These are phyloP conservation scores for Apophysomyces variabilis DNA, from an alignment of 371 early-diverging fungal species.

Conservation along the genomic window DNA sequence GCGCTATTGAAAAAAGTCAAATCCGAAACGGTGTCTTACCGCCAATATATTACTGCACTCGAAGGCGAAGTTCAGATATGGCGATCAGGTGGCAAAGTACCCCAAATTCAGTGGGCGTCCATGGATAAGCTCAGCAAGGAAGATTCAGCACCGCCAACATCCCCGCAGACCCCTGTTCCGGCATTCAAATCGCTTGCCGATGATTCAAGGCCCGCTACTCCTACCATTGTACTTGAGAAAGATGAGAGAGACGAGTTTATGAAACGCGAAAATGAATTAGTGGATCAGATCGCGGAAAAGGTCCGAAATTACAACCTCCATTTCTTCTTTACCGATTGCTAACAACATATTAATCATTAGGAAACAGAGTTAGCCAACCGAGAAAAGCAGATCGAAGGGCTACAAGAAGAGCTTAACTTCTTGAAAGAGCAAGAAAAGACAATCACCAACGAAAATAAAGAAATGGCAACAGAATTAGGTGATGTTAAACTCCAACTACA, in stretches of 20 bases:
- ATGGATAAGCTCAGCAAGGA: slow-evolving; percentile 69
- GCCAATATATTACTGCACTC: slow-evolving; percentile 80
- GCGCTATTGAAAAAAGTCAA: slow-evolving; percentile 88
- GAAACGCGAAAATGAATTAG: slow-evolving; percentile 92
- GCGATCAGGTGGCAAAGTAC: slow-evolving; percentile 83
- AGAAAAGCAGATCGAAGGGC: slow-evolving; percentile 58
- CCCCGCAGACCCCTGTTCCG: slow-evolving; percentile 50
- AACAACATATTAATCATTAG: slow-evolving; percentile 8
- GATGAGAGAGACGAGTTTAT: slow-evolving; percentile 95
- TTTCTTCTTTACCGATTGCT: background rate
- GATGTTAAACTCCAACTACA: slow-evolving; percentile 84
- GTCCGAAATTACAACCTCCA: background rate
- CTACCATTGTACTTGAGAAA: slow-evolving; percentile 74
- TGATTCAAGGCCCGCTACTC: slow-evolving; percentile 78
- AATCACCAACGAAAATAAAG: slow-evolving; percentile 70
- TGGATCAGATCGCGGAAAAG: slow-evolving; percentile 89
- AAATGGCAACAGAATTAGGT: slow-evolving; percentile 65
- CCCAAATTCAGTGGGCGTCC: slow-evolving; percentile 75
- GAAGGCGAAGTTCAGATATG: slow-evolving; percentile 89
- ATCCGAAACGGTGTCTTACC: slow-evolving; percentile 75
- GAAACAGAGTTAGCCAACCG: slow-evolving; percentile 68
- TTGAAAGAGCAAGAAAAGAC: slow-evolving; percentile 63
- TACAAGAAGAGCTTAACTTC: slow-evolving; percentile 70
- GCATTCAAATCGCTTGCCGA: slow-evolving; percentile 45
- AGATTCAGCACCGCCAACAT: slow-evolving; percentile 40